Evolutionary conservation across 495 filamentous ascomycete genomes (phyloP).

Genomic region (Aspergillus conjunctus): DNA sequence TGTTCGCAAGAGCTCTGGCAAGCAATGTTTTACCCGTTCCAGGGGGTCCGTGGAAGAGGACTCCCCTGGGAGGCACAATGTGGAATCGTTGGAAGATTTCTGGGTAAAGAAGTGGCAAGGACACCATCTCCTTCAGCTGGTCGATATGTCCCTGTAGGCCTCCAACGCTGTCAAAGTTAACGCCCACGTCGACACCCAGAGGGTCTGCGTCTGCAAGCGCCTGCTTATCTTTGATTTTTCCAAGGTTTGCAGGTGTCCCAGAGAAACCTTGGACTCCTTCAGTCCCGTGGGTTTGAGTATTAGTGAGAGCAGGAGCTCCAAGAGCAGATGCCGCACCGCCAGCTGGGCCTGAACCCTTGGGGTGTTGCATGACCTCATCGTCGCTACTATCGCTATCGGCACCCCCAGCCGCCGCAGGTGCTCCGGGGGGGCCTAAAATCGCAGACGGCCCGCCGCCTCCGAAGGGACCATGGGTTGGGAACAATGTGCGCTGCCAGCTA

Average conservation of each 20-base stretch:
- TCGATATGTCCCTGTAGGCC: slow-evolving; percentile 90
- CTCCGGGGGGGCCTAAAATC: slow-evolving; percentile 76
- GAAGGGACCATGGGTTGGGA: slow-evolving; percentile 87
- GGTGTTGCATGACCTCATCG: slow-evolving; percentile 68
- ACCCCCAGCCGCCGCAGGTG: slow-evolving; percentile 67
- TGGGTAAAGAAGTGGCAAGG: slow-evolving; percentile 88
- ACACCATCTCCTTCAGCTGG: slow-evolving; percentile 97
- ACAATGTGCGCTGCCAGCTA: slow-evolving; percentile 72
- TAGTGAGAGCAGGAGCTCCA: slow-evolving; percentile 54
- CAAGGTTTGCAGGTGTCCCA: slow-evolving; percentile 80
- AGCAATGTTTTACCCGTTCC: slow-evolving; percentile 97
- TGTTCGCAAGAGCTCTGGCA: slow-evolving; percentile 85
- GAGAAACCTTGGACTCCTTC: slow-evolving; percentile 62
- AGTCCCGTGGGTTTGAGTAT: slow-evolving; percentile 63
- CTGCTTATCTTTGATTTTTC: slow-evolving; percentile 82
- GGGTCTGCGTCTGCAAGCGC: slow-evolving; percentile 90
- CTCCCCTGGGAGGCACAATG: slow-evolving; percentile 89
- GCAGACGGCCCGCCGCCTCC: slow-evolving; percentile 76
- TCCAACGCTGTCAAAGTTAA: slow-evolving; percentile 91
- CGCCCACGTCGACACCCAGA: slow-evolving; percentile 83
- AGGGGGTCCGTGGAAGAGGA: slow-evolving; percentile 94
- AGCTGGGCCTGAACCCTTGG: slow-evolving; percentile 36
- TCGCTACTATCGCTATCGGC: slow-evolving; percentile 96
- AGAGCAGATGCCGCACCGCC: slow-evolving; percentile 68
- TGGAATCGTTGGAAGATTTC: slow-evolving; percentile 92